Conservation (phyloP, 2,329 filamentous ascomycete species). For the Neopestalotiopsis clavispora region DNA sequence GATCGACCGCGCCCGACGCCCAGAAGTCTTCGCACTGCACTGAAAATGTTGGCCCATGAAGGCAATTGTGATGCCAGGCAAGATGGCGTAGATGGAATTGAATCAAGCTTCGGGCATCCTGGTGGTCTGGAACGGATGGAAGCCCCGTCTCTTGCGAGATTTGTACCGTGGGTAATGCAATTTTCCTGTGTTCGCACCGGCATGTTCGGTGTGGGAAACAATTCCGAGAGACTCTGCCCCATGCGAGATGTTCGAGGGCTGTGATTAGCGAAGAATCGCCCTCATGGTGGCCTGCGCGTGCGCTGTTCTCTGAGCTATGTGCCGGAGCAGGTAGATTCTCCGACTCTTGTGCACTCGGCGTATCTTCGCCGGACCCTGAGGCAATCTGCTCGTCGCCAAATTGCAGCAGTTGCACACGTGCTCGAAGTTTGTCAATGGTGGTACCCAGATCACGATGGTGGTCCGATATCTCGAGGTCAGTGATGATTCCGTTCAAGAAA, state of each 20-base stretch:
- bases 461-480: not conserved
- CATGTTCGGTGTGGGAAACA: slow-evolving; percentile 4
- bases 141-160: not conserved
- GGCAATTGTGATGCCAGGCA: slow-evolving; percentile 10
- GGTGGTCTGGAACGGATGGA: not conserved
- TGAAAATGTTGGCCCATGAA: slow-evolving; percentile 7
- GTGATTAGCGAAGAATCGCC: not conserved
- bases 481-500: not conserved
- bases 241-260: not conserved
- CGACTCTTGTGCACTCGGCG: not conserved
- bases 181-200: not conserved
- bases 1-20: not conserved
- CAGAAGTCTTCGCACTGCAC: slow-evolving; percentile 1
- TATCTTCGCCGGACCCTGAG: not conserved
- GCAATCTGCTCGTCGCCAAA: not conserved
- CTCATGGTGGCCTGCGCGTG: not conserved
- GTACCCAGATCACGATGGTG: not conserved
- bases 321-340: not conserved
- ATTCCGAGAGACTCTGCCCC: slow-evolving; percentile 4
- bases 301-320: not conserved
- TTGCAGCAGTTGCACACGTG: not conserved
- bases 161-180: not conserved
- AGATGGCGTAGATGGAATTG: slow-evolving; percentile 9
- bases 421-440: not conserved
- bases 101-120: not conserved